Evolutionary conservation across 2,329 filamentous ascomycete species (phyloP).

Genomic region (Aspergillus persii): DNA sequence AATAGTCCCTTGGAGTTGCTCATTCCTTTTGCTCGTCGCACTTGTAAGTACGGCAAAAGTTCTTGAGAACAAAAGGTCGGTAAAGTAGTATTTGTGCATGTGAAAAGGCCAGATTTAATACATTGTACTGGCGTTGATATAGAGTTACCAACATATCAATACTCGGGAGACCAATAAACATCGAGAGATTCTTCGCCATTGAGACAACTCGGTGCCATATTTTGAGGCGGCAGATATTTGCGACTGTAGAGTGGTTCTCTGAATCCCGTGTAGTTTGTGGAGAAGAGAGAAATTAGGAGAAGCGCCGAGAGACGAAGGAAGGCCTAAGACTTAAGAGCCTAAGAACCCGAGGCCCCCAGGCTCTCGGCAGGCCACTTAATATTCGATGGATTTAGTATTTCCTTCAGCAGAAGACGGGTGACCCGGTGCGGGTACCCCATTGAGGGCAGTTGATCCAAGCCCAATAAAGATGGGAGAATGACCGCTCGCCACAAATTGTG

Average conservation of each 20-base stretch:
- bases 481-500: too few species aligned
- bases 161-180: slow-evolving; percentile 31
- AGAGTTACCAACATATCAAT: slow-evolving; percentile 39
- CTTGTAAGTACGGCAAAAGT: slow-evolving; percentile 17
- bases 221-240: slow-evolving; percentile 38
- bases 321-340: not conserved
- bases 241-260: slow-evolving; percentile 7
- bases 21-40: slow-evolving; percentile 14
- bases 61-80: slow-evolving; percentile 32
- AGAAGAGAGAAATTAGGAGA: not conserved
- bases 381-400: too few species aligned
- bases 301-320: not conserved
- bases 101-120: slow-evolving; percentile 35
- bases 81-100: slow-evolving; percentile 35
- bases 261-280: slow-evolving; percentile 34
- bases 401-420: too few species aligned
- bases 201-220: slow-evolving; percentile 42
- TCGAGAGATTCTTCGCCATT: slow-evolving; percentile 49
- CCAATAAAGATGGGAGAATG: too few species aligned
- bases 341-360: not conserved
- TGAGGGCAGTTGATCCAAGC: too few species aligned
- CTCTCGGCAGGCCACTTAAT: too few species aligned
- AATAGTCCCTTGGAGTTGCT: slow-evolving; percentile 11
- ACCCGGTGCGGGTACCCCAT: too few species aligned
- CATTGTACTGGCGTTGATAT: slow-evolving; percentile 46